A percentile compares a stretch with the other conserved stretches of the same genome.
Conservation (phyloP, 805 yeast species). For the Candida maltosa region DNA sequence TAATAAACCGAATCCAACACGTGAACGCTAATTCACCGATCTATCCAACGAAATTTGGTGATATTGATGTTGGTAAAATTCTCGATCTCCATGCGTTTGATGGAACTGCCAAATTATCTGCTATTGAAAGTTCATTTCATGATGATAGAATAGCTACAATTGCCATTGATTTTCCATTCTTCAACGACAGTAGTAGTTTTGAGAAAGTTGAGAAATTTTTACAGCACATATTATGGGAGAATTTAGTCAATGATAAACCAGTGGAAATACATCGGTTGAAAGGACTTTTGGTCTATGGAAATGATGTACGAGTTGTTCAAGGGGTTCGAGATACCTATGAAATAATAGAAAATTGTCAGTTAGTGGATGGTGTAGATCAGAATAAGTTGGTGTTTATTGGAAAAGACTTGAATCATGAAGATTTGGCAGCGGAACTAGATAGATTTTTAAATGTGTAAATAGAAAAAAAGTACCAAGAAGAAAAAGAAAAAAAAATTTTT, state of each 20-base stretch:
- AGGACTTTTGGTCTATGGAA: conserved; percentile 57
- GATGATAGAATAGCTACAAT: conserved; percentile 38
- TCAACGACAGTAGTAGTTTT: conserved; percentile 34
- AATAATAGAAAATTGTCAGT: conserved; percentile 45
- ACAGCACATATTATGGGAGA: conserved; percentile 78
- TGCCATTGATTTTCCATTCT: conserved; percentile 42
- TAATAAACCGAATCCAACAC: conserved; percentile 39
- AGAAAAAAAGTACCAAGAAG: too few species aligned
- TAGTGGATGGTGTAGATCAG: conserved; percentile 31
- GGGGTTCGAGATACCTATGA: conserved; percentile 95
- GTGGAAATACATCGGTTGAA: conserved; percentile 81
- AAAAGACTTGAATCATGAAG: conserved; percentile 42
- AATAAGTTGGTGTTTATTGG: conserved; percentile 78
- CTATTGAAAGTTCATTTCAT: conserved; percentile 21
- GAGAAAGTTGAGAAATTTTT: conserved; percentile 55
- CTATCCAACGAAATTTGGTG: conserved; percentile 68
- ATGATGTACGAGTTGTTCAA: conserved; percentile 63
- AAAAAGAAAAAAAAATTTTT: too few species aligned
- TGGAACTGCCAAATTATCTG: conserved; percentile 17
- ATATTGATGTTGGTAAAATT: conserved; percentile 61
- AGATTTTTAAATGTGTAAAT: neutral
- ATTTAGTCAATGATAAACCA: conserved; percentile 31
- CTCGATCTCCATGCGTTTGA: conserved; percentile 81
- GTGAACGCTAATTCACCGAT: conserved; percentile 74
- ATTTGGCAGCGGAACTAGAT: neutral